Conservation (phyloP, 768 basidiomycete genomes). For the Megacollybia marginata region DNA sequence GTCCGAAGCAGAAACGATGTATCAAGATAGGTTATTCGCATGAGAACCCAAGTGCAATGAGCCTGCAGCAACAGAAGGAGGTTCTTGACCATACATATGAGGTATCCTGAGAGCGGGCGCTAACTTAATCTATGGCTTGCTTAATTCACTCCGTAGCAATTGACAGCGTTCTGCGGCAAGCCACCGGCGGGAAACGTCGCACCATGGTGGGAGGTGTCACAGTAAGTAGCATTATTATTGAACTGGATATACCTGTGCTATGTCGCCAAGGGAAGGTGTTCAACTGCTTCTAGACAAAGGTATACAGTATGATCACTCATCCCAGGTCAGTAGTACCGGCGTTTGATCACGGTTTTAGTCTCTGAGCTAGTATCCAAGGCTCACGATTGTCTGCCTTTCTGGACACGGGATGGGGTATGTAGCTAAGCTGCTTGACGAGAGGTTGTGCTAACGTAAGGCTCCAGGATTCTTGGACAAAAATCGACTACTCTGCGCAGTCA, state of each 20-base stretch:
- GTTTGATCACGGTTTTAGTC: slow-evolving; percentile 24
- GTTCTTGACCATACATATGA: slow-evolving; percentile 60
- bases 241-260: not conserved
- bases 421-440: slow-evolving; percentile 63
- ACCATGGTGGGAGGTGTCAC: slow-evolving; percentile 77
- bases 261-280: slow-evolving; percentile 36
- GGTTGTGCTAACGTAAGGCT: slow-evolving; percentile 29
- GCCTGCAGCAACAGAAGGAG: slow-evolving; percentile 60
- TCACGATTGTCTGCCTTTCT: slow-evolving; percentile 31
- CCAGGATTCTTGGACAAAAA: slow-evolving; percentile 65
- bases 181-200: slow-evolving; percentile 47
- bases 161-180: not conserved
- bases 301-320: slow-evolving; percentile 56
- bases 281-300: slow-evolving; percentile 61
- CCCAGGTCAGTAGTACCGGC: slow-evolving; percentile 4
- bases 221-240: slow-evolving; percentile 6
- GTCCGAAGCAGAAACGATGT: not conserved
- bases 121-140: slow-evolving; percentile 34
- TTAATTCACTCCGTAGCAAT: not conserved
- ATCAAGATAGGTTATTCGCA: not conserved
- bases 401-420: not conserved
- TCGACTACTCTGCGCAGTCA: slow-evolving; percentile 53
- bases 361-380: slow-evolving; percentile 44
- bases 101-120: slow-evolving; percentile 59
- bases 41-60: slow-evolving; percentile 56